Base-by-base conservation (phyloP, 345 rosid species). In the Nephelium lappaceum region DNA sequence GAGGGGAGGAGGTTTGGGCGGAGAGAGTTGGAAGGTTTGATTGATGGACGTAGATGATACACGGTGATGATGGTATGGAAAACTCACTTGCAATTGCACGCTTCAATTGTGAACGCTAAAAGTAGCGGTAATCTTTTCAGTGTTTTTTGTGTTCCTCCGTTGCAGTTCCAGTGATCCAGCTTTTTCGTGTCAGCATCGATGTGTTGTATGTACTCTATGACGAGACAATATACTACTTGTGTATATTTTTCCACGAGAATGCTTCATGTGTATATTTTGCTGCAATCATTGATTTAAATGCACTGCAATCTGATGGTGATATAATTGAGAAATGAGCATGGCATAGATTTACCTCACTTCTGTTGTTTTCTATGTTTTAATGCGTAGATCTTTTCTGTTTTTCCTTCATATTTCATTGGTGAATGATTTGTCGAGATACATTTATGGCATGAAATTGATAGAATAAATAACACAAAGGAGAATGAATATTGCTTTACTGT, bases 1-100 rank as follows among this genome's bases (percentile, higher is more conserved):
- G 90, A 87, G 53, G 95, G 93, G 61, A 89, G 93, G 80, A 88
- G 93, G 79, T 92, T 93, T 71, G 98, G 93, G 79, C 86, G 90
- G 79, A 86, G 97, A 87, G 98, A 95, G 78, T 84, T 95, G 86
- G 97, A 92, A 84, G 91, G 85, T 45, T 85, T 92, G 84, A 72
- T 92, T 45, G 92, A 92, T 79, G 92, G 94, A 72, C 85, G 81
- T 12, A 87, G 97, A 89, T 93, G 84, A 93, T 85, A 78, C 24
- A 31, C 63, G 11, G 67, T 24, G 80, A 75, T 76, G 75, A 61
- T 78, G 75, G 71, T 76, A 51, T 76, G 81, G 76, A 43, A 9
- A 60, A 24, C 61, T 65, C 75, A 82, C 55, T 45, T 71, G 67
- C 79, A 73, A 77, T 80, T 81, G 76, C 73, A 63, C 73, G 76